phyloP scores from a whole-genome alignment of 495 filamentous ascomycete species.

The Lepraria neglecta region DNA sequence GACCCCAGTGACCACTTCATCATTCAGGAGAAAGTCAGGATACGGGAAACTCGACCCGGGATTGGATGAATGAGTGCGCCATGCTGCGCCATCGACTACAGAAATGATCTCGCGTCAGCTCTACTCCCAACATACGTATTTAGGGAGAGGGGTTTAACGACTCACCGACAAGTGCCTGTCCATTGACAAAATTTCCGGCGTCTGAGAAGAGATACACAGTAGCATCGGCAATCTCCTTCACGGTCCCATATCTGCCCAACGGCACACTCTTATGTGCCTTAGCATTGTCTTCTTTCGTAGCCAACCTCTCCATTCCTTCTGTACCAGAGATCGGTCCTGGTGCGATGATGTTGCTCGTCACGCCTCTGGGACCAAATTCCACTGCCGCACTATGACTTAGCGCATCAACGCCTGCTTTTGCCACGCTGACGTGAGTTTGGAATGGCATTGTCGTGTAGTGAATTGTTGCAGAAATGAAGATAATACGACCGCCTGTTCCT shows the following conservation, averaged over 20 bases:
- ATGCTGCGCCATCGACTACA: slow-evolving; percentile 63
- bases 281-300: slow-evolving; percentile 33
- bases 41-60: slow-evolving; percentile 40
- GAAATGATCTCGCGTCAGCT: neutral
- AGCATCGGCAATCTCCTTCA: slow-evolving; percentile 87
- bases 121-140: too few species aligned
- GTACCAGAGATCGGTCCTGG: slow-evolving; percentile 70
- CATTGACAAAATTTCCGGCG: slow-evolving; percentile 50
- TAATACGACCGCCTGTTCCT: slow-evolving; percentile 73
- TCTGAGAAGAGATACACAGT: slow-evolving; percentile 83
- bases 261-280: slow-evolving; percentile 45
- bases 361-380: slow-evolving; percentile 78
- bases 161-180: slow-evolving; percentile 22
- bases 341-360: slow-evolving; percentile 84
- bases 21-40: slow-evolving; percentile 58
- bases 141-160: too few species aligned
- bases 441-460: slow-evolving; percentile 80
- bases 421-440: slow-evolving; percentile 79
- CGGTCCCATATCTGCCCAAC: slow-evolving; percentile 65
- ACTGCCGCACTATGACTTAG: slow-evolving; percentile 67
- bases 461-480: slow-evolving; percentile 83
- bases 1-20: slow-evolving; percentile 48
- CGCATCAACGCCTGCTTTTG: slow-evolving; percentile 87
- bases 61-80: slow-evolving; percentile 48
- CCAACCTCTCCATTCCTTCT: slow-evolving; percentile 59